Evolutionary conservation across 2,329 filamentous ascomycete genomes (phyloP), one percentile per base, ranked within the genome.

Genomic region (Macrophomina tecta): DNA sequence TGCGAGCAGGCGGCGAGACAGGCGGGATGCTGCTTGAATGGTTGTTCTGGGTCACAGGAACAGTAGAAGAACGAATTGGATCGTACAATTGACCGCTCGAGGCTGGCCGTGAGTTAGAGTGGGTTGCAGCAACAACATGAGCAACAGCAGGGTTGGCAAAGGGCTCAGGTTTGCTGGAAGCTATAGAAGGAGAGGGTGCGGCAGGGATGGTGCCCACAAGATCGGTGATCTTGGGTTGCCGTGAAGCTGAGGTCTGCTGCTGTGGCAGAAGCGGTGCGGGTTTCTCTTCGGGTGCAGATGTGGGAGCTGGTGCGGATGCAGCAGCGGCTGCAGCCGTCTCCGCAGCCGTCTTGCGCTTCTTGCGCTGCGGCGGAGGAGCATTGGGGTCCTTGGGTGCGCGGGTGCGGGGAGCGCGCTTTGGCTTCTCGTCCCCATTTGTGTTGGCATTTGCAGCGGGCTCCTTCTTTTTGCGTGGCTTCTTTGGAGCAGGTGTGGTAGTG

Each of bases 51-150:
- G 77, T 74, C 73, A 81, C 73, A 71, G 76, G 69, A 69, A 79
- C 64, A 69, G 70, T 66, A 65, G 90, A 86, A 5, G 87, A 92
- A 55, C 94, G 88, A 70, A 97, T 93, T 0, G 94, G 94, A 77
- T 97, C 94, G 80, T 95, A 97, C 73, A 91, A 92, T 74, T 93
- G 91, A 51, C 93, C 90, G 73, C 91, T 91, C 14, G 90, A 89
- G 60, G 90, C 77, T 69, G 81, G 82, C 67, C 84, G 79, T 63
- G 83, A 82, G 68, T 82, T 82, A 60, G 82, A 80, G 12, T 82
- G 81, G 45, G 82, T 46, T 77, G 82, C 68, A 79, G 83, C 52
- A 79, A 78, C 72, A 72, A 80, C 75, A 69, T 78, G 73, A 36
- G 73, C 76, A 48, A 77, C 71, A 45, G 71, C 77, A 51, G 76